These are phyloP conservation scores for Rhizopogon roseolus DNA, from an alignment of 768 basidiomycete species.

Conservation along the genomic window DNA sequence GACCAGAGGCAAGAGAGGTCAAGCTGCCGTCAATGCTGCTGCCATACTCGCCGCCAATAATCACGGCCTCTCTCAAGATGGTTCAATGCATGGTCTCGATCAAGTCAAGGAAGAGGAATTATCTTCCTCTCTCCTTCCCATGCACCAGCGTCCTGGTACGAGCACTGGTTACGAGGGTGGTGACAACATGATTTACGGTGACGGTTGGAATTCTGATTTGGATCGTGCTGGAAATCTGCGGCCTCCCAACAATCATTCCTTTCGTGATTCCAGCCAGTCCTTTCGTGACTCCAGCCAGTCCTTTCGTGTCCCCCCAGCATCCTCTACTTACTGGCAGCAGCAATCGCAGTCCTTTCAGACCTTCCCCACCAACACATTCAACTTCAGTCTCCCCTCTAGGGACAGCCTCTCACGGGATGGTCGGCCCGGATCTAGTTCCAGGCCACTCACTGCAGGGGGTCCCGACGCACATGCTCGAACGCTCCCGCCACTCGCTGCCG, in stretches of 20 bases:
- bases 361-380: constrained; percentile 44
- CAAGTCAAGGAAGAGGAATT: constrained; percentile 41
- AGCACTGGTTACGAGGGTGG: constrained; percentile 67
- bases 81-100: constrained; percentile 15
- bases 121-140: constrained; percentile 19
- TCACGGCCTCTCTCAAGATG: constrained; percentile 15
- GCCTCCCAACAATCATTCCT: constrained; percentile 54
- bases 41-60: constrained; percentile 14
- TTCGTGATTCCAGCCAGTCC: constrained; percentile 78
- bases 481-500: constrained; percentile 70
- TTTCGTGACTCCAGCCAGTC: constrained; percentile 79
- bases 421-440: constrained; percentile 46
- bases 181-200: constrained; percentile 21
- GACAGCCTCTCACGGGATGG: constrained; percentile 29
- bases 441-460: constrained; percentile 51
- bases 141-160: constrained; percentile 62
- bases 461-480: constrained; percentile 40
- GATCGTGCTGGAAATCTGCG: constrained; percentile 33
- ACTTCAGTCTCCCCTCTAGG: constrained; percentile 34
- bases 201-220: constrained; percentile 34
- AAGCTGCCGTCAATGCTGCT: constrained; percentile 15
- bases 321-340: constrained; percentile 34
- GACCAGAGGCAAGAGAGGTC: constrained; percentile 34
- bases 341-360: constrained; percentile 69
- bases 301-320: constrained; percentile 63